These are phyloP conservation scores for Nemania sp. DNA, from an alignment of 2,329 filamentous ascomycete genomes.

Conservation along the genomic window DNA sequence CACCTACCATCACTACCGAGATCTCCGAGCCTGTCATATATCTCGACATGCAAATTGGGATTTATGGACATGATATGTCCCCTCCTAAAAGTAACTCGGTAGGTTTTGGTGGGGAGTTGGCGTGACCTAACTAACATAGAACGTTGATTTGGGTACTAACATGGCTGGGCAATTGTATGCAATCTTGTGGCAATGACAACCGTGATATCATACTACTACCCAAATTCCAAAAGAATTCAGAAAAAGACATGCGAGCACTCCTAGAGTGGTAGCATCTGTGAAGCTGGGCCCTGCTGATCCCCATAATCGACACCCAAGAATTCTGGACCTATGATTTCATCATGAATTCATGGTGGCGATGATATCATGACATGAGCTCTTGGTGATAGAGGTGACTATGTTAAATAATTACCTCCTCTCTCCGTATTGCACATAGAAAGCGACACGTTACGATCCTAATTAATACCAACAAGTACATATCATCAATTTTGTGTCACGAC, in stretches of 20 bases:
- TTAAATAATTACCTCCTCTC: background rate
- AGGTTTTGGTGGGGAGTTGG: background rate
- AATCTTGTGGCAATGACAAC: background rate
- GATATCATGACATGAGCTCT: conserved; percentile 31
- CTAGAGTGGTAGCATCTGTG: background rate
- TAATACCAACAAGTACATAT: background rate
- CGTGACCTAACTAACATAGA: background rate
- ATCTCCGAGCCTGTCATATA: no score
- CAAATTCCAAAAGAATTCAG: background rate
- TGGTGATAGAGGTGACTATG: conserved; percentile 19
- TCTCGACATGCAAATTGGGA: no score
- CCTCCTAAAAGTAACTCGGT: background rate
- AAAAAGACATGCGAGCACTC: background rate
- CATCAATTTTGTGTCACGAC: background rate
- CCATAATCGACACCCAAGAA: conserved; percentile 20
- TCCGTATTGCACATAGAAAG: background rate
- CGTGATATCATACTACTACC: conserved; percentile 22
- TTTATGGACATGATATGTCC: background rate
- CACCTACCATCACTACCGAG: no score
- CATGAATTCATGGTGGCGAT: conserved; percentile 40
- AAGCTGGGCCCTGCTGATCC: conserved; percentile 28
- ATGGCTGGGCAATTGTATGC: background rate
- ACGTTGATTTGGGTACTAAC: background rate
- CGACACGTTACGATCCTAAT: background rate
- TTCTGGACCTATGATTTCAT: conserved; percentile 47